These are phyloP conservation scores for Phallus indusiatus DNA, from an alignment of 768 basidiomycete genomes.

Conservation along the genomic window DNA sequence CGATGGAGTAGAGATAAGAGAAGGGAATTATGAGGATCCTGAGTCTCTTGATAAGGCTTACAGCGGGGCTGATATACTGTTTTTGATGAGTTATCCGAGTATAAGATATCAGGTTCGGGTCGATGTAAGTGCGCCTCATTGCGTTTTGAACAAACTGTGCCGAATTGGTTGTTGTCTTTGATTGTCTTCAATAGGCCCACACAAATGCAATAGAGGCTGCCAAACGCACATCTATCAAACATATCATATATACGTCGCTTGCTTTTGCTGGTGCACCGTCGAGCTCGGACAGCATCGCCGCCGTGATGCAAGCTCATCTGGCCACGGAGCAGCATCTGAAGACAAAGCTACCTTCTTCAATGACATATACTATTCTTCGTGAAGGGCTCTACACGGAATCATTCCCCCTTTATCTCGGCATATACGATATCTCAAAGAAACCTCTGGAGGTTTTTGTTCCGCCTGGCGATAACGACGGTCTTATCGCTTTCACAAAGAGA, in stretches of 20 bases:
- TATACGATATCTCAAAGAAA: slow-evolving; percentile 16
- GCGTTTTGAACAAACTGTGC: not conserved
- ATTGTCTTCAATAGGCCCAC: slow-evolving; percentile 14
- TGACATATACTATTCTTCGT: slow-evolving; percentile 25
- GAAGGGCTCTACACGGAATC: slow-evolving; percentile 29
- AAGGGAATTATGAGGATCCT: slow-evolving; percentile 23
- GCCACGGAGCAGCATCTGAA: slow-evolving; percentile 25
- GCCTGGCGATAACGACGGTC: slow-evolving; percentile 22
- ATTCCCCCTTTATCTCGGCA: slow-evolving; percentile 23
- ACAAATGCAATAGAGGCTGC: slow-evolving; percentile 28
- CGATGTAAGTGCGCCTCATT: not conserved
- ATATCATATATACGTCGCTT: slow-evolving; percentile 28
- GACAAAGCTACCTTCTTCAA: slow-evolving; percentile 10
- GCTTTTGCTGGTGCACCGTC: slow-evolving; percentile 18
- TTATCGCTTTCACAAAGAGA: slow-evolving; percentile 24
- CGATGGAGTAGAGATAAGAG: slow-evolving; percentile 19
- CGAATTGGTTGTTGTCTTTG: too few species aligned
- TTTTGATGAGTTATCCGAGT: slow-evolving; percentile 26
- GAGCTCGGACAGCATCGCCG: slow-evolving; percentile 16
- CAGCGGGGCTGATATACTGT: slow-evolving; percentile 23
- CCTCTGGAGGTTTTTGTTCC: slow-evolving; percentile 21
- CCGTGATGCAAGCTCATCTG: slow-evolving; percentile 24
- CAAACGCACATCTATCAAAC: slow-evolving; percentile 21
- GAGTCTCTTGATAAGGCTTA: slow-evolving; percentile 25
- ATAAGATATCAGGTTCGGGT: slow-evolving; percentile 24